A percentile compares a stretch with the other conserved stretches of the same genome.
Conservation (phyloP, 139 green algal species). For the Chlorella sp. region DNA sequence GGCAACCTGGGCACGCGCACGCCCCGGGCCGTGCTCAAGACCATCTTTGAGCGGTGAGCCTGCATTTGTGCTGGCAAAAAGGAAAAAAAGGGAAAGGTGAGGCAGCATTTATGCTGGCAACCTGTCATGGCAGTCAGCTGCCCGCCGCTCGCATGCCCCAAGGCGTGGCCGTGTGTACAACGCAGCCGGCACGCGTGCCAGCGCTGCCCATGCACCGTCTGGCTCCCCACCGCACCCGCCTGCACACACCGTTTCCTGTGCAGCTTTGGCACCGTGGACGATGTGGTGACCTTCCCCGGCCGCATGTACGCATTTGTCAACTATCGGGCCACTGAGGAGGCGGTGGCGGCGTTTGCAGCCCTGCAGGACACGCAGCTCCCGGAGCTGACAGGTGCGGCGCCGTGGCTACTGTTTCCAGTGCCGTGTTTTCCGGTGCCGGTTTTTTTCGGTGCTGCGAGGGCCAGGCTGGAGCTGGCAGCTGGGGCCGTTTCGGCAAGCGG, state of each 20-base stretch:
- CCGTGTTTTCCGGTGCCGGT: too few relatives aligned
- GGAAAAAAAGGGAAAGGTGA: too few relatives aligned
- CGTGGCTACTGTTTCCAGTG: not conserved
- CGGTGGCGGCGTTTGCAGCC: slow-evolving; percentile 43
- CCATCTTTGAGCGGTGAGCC: slow-evolving; percentile 62
- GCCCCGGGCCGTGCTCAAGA: slow-evolving; percentile 56
- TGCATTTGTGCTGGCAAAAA: not conserved
- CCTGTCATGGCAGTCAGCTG: too few relatives aligned
- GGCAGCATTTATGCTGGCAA: too few relatives aligned
- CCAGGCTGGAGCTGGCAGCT: too few relatives aligned
- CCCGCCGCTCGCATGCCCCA: too few relatives aligned
- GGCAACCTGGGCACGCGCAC: slow-evolving; percentile 73
- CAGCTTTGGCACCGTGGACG: slow-evolving; percentile 68
- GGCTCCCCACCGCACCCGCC: not conserved
- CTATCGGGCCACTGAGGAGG: slow-evolving; percentile 62
- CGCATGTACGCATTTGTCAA: slow-evolving; percentile 85
- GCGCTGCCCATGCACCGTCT: too few relatives aligned
- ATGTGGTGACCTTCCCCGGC: slow-evolving; percentile 78
- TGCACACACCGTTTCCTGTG: not conserved
- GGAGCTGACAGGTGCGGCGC: slow-evolving; percentile 36
- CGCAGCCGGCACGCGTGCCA: not conserved
- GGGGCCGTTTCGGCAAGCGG: too few relatives aligned
- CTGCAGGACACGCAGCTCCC: slow-evolving; percentile 42
- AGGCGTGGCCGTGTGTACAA: not conserved
- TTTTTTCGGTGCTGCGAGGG: not conserved